These are phyloP conservation scores for Fragaria iinumae DNA, from an alignment of 306 rosid species.

Conservation along the genomic window DNA sequence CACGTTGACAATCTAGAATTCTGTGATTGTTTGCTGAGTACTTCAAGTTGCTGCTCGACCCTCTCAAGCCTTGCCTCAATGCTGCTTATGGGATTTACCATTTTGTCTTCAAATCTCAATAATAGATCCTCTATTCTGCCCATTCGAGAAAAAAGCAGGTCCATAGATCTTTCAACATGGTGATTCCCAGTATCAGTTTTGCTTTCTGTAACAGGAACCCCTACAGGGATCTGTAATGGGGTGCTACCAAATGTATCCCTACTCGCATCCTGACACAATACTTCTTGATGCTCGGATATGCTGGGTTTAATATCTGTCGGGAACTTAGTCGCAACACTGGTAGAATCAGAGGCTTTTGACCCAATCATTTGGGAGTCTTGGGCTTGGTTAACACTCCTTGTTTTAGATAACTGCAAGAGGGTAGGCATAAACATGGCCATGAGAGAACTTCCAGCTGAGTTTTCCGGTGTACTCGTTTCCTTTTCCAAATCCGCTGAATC, in stretches of 20 bases:
- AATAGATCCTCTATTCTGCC: constrained; percentile 63
- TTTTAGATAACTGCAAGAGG: constrained; percentile 69
- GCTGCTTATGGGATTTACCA: constrained; percentile 69
- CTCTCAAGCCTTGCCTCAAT: constrained; percentile 79
- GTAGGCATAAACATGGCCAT: constrained; percentile 84
- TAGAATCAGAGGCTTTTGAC: constrained; percentile 30
- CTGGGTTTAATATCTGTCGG: constrained; percentile 35
- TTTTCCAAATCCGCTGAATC: constrained; percentile 49
- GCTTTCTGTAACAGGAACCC: constrained; percentile 36
- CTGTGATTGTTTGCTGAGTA: constrained; percentile 42
- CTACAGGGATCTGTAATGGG: constrained; percentile 27
- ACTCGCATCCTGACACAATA: constrained; percentile 37
- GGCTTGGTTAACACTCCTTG: constrained; percentile 38
- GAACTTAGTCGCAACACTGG: constrained; percentile 34
- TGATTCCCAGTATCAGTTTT: constrained; percentile 26
- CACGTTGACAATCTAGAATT: constrained; percentile 40
- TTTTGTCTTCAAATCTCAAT: constrained; percentile 78
- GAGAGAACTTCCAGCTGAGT: constrained; percentile 56
- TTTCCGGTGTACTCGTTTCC: constrained; percentile 38
- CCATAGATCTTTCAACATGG: constrained; percentile 48
- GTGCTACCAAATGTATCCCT: constrained; percentile 33
- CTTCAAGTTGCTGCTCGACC: constrained; percentile 86
- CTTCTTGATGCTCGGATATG: constrained; percentile 29
- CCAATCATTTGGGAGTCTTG: constrained; percentile 29
- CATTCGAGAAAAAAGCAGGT: constrained; percentile 67